phyloP scores from a whole-genome alignment of 768 basidiomycete genomes.

The Calvatia gigantea region DNA sequence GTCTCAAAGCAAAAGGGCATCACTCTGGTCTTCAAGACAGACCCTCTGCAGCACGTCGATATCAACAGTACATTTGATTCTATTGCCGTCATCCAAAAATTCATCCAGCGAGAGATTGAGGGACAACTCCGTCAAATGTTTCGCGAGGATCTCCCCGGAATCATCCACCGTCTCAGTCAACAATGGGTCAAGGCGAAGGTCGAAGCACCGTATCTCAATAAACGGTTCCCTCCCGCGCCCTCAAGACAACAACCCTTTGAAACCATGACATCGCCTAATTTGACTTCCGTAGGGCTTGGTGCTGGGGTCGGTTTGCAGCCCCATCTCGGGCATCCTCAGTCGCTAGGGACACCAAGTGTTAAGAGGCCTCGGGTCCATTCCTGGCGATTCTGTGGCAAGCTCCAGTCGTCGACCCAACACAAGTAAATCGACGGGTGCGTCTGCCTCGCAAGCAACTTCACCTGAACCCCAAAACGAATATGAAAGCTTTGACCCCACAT shows the following conservation, averaged over 20 bases:
- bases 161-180: conserved; percentile 94
- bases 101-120: conserved; percentile 97
- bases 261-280: conserved; percentile 40
- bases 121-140: conserved; percentile 98
- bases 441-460: conserved; percentile 18
- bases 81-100: conserved; percentile 96
- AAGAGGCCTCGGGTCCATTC: conserved; percentile 37
- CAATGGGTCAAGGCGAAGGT: conserved; percentile 95
- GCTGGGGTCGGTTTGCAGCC: conserved; percentile 17
- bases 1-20: conserved; percentile 98
- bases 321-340: conserved; percentile 23
- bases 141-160: conserved; percentile 91
- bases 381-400: conserved; percentile 39
- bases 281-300: conserved; percentile 17
- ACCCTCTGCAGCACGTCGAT: conserved; percentile 96
- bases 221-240: conserved; percentile 36
- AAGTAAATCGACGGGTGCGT: conserved; percentile 15
- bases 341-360: conserved; percentile 17
- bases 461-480: conserved; percentile 35
- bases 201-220: conserved; percentile 81
- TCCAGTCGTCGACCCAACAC: conserved; percentile 18
- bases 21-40: conserved; percentile 98
- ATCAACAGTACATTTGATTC: conserved; percentile 98
- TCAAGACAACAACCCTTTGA: conserved; percentile 32
- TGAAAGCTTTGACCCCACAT: conserved; percentile 94